Conservation (phyloP, 2,329 filamentous ascomycete genomes). For the Pyrenophora tritici-repentis region DNA sequence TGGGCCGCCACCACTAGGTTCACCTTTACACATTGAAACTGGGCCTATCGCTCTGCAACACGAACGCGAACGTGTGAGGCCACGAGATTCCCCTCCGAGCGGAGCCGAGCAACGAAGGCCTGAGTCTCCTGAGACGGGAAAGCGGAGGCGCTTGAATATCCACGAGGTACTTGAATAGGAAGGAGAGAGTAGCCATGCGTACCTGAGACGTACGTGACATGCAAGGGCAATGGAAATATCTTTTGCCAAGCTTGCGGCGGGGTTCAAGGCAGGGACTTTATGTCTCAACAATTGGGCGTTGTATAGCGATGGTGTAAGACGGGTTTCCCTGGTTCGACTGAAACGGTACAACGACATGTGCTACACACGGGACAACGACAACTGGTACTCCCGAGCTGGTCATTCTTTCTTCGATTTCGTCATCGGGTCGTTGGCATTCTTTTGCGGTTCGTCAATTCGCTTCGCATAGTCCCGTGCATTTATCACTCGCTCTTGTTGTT, state of each 20-base stretch:
- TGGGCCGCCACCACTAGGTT: constrained; percentile 36
- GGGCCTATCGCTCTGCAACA: constrained; percentile 21
- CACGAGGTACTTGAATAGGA: constrained; percentile 44
- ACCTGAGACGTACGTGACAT: neutral
- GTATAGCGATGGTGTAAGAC: constrained; percentile 6
- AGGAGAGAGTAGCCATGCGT: neutral
- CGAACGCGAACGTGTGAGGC: constrained; percentile 34
- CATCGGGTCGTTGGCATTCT: neutral
- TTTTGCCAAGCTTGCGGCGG: neutral
- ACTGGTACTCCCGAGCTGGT: neutral
- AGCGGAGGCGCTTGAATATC: constrained; percentile 45
- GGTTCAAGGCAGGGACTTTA: neutral
- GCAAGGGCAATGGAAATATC: neutral
- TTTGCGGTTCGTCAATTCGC: constrained; percentile 1
- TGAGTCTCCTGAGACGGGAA: constrained; percentile 41
- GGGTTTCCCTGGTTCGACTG: constrained; percentile 12
- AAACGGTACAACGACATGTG: constrained; percentile 9
- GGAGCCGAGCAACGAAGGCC: constrained; percentile 27
- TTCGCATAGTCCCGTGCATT: neutral
- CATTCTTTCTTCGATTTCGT: neutral
- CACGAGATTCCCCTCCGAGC: constrained; percentile 35
- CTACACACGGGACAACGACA: constrained; percentile 2
- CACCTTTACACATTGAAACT: constrained; percentile 37
- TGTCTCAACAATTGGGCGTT: constrained; percentile 1
- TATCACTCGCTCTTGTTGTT: too few relatives aligned